These are phyloP conservation scores for Dionaea muscipula DNA, from an alignment of 179 eudicot species.

Conservation along the genomic window DNA sequence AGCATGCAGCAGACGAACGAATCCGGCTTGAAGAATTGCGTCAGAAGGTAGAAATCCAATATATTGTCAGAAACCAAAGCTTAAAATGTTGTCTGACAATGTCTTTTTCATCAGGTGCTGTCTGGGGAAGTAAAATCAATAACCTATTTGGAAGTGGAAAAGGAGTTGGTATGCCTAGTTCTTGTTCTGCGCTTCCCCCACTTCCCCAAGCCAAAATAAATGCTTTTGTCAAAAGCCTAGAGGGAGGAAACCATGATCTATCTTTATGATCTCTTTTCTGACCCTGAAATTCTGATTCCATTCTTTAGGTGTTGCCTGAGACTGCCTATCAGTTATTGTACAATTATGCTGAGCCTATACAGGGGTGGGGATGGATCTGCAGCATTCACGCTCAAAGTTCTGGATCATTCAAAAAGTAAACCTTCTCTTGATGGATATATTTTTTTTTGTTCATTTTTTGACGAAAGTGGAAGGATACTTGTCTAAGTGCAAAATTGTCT, in stretches of 20 bases:
- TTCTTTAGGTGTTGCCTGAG: conserved; percentile 69
- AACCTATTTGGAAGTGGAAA: conserved; percentile 63
- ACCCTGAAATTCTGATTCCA: not conserved
- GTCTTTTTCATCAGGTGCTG: conserved; percentile 41
- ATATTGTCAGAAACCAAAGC: not conserved
- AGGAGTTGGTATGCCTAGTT: conserved; percentile 52
- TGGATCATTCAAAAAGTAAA: conserved; percentile 65
- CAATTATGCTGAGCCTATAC: conserved; percentile 62
- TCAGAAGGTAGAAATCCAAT: conserved; percentile 41
- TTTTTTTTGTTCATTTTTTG: not conserved
- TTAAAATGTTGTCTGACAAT: not conserved
- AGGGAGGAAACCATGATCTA: not conserved
- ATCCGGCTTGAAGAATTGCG: conserved; percentile 90
- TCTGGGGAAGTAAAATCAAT: conserved; percentile 68
- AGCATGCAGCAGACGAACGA: conserved; percentile 99
- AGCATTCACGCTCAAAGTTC: conserved; percentile 49
- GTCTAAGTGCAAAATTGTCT: too few species aligned
- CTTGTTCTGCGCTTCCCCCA: not conserved
- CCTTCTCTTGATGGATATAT: not conserved
- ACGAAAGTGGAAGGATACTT: not conserved
- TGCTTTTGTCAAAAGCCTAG: too few species aligned
- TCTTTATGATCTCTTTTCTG: not conserved
- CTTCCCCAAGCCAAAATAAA: not conserved
- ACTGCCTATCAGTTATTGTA: conserved; percentile 65
- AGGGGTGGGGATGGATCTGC: conserved; percentile 97